Percentiles rank a stretch among this genome's conserved stretches.
Evolutionary conservation across 306 rosid species (phyloP).

Genomic region (Cotoneaster glaucophyllus): DNA sequence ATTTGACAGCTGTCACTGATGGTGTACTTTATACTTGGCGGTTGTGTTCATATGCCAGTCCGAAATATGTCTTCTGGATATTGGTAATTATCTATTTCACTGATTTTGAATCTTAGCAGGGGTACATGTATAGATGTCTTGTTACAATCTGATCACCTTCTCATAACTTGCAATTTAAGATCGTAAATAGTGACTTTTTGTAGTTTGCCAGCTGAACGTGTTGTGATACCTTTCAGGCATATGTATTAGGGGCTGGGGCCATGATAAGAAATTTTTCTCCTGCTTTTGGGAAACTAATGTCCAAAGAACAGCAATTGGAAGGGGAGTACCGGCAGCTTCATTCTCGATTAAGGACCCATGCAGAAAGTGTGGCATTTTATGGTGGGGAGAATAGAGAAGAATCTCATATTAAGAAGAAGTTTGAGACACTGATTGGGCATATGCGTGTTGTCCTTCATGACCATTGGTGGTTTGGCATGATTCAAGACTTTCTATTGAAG

Average conservation of each 20-base stretch:
- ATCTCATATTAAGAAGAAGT: slow-evolving; percentile 77
- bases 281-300: slow-evolving; percentile 90
- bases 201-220: slow-evolving; percentile 22
- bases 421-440: slow-evolving; percentile 58
- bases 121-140: slow-evolving; percentile 1
- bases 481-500: slow-evolving; percentile 88
- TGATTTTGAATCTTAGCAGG: neutral
- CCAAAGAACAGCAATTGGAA: slow-evolving; percentile 89
- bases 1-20: slow-evolving; percentile 84
- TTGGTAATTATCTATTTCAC: slow-evolving; percentile 52
- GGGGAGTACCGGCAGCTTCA: slow-evolving; percentile 97
- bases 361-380: slow-evolving; percentile 96
- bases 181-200: slow-evolving; percentile 11
- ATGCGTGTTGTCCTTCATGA: slow-evolving; percentile 67
- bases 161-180: slow-evolving; percentile 1
- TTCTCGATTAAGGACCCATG: slow-evolving; percentile 89
- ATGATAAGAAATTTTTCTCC: slow-evolving; percentile 83
- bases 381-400: slow-evolving; percentile 95
- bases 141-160: neutral
- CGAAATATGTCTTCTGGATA: slow-evolving; percentile 95
- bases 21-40: slow-evolving; percentile 93
- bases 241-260: slow-evolving; percentile 84
- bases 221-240: slow-evolving; percentile 56
- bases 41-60: slow-evolving; percentile 96
- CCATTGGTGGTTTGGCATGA: slow-evolving; percentile 99